Evolutionary conservation across 1,139 yeast genomes (phyloP).

Genomic region (Kodamaea alishanica): DNA sequence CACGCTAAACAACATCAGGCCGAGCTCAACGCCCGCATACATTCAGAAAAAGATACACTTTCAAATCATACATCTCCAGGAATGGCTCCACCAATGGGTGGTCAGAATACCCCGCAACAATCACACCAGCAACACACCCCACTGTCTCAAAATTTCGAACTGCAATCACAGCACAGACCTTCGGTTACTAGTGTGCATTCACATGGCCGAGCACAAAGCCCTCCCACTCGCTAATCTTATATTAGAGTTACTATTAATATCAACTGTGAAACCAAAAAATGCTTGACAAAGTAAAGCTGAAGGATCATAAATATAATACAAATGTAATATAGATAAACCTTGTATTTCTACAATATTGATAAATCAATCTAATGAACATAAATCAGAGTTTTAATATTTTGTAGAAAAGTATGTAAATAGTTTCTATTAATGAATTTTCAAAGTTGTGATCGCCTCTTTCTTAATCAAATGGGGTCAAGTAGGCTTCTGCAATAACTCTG

Average conservation of each 20-base stretch:
- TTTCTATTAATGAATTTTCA: background rate
- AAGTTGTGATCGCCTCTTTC: background rate
- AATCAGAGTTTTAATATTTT: background rate
- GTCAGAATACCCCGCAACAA: conserved; percentile 1
- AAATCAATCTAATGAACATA: too few species aligned
- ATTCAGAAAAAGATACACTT: background rate
- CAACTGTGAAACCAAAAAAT: too few species aligned
- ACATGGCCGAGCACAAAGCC: conserved; percentile 2
- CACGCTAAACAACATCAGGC: conserved; percentile 6
- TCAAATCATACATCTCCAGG: conserved; percentile 8
- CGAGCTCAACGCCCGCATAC: background rate
- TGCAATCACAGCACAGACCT: conserved; percentile 2
- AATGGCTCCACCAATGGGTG: background rate
- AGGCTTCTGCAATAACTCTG: conserved; percentile 95
- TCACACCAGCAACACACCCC: conserved; percentile 2
- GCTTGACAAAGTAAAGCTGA: too few species aligned
- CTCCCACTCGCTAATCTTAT: conserved; percentile 3
- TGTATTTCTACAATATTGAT: too few species aligned
- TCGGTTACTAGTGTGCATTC: conserved; percentile 4
- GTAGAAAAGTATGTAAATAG: background rate
- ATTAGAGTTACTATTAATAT: too few species aligned
- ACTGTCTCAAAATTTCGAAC: background rate
- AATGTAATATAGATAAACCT: too few species aligned
- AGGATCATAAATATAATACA: too few species aligned
- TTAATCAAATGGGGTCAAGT: conserved; percentile 69